Percentiles rank a stretch among this genome's conserved stretches.
Conservation (phyloP, 768 basidiomycete genomes). For the Lactarius trivialis region DNA sequence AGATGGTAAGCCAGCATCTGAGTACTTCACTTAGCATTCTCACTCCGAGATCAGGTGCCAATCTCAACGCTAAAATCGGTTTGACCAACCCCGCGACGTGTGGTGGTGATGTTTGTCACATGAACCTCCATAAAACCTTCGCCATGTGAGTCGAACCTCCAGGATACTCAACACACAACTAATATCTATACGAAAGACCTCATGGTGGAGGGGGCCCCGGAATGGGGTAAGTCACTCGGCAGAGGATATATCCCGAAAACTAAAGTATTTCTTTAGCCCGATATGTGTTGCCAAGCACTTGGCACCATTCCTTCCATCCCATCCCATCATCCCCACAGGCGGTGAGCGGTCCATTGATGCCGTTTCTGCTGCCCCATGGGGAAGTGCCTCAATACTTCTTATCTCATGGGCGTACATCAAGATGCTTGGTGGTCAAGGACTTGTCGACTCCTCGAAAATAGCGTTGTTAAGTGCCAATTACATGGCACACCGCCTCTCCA, state of each 20-base stretch:
- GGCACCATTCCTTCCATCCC: conserved; percentile 87
- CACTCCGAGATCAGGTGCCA: conserved; percentile 50
- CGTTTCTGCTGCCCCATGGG: conserved; percentile 87
- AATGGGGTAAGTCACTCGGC: conserved; percentile 55
- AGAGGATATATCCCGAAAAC: background rate
- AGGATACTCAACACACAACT: background rate
- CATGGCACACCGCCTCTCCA: conserved; percentile 82
- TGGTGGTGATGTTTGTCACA: conserved; percentile 96
- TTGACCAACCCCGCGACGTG: conserved; percentile 90
- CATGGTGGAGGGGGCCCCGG: conserved; percentile 98
- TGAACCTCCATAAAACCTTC: conserved; percentile 98
- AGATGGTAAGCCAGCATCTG: conserved; percentile 48
- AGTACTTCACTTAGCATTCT: background rate
- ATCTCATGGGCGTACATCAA: conserved; percentile 99
- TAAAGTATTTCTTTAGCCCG: conserved; percentile 43
- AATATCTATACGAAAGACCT: conserved; percentile 45
- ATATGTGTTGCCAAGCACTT: conserved; percentile 94
- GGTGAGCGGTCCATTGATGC: conserved; percentile 74
- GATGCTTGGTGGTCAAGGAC: conserved; percentile 95
- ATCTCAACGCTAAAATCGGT: conserved; percentile 91
- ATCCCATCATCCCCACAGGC: conserved; percentile 65
- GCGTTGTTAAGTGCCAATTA: conserved; percentile 96
- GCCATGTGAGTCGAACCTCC: conserved; percentile 58
- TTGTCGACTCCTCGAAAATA: conserved; percentile 76
- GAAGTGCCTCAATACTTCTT: conserved; percentile 89